Evolutionary conservation across 2,329 filamentous ascomycete genomes (phyloP), one percentile per base, ranked within the genome.

Genomic region (Neurospora sp.): DNA sequence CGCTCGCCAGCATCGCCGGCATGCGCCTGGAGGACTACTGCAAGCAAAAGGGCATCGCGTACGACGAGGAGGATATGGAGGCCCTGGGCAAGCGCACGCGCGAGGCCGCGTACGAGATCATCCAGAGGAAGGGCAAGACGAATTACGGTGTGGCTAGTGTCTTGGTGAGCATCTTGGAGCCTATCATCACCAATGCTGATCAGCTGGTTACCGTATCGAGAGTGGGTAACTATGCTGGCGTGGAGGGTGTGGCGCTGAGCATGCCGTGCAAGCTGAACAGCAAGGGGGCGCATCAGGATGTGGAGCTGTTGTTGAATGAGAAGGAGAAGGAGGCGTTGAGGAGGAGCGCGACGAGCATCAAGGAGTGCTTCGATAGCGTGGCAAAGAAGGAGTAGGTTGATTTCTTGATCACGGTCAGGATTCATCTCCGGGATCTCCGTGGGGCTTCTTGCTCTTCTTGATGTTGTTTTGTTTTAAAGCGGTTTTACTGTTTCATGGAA

Each of bases 111-210:
- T 77, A 78, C 71, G 76, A 77, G 72, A 78, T 78, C 69, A 78
- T 78, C 68, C 72, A 74, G 72, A 71, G 74, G 62, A 78, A 78
- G 73, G 77, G 77, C 46, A 77, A 76, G 73, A 78, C 77, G 38
- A 77, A 78, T 69, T 78, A 77, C 71, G 77, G 77, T 52, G 76
- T 78, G 5, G 77, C 77, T 38, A 75, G 75, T 41, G 77, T 77
- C 43, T 69, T 78, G 66, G 76, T 76, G 28, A 75, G 73, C 70
- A 74, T 78, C 67, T 71, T 77, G 62, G 74, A 77, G 73, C 75
- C 76, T 1, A 77, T 78, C 66, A 73, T 78, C 66, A 77, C 75
- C 23, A 72, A 77, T 52, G 71, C 72, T 67, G 76, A 77, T 67
- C 75, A 74, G 69, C 73, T 74, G 67, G 73, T 75, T 71, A 77